phyloP scores from a whole-genome alignment of 2,329 filamentous ascomycete genomes.

The Cercospora sesami region DNA sequence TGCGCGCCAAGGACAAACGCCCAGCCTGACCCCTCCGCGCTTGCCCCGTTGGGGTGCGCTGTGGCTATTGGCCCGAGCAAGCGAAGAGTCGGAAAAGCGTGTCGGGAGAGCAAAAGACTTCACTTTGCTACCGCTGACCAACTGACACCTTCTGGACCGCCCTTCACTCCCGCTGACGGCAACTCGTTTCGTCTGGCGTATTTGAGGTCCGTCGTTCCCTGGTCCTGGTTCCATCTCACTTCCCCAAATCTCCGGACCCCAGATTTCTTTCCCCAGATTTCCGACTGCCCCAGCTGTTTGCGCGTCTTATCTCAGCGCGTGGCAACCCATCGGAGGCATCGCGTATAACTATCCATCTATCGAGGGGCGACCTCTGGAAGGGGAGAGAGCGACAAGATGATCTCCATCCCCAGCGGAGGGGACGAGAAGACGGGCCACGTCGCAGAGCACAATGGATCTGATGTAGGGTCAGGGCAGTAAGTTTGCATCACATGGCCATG shows the following conservation, averaged over 20 bases:
- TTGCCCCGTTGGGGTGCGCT: not conserved
- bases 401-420: not conserved
- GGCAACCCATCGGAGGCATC: not conserved
- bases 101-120: not conserved
- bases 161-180: not conserved
- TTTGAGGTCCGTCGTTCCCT: not conserved
- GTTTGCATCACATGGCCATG: not conserved
- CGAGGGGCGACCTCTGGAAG: not conserved
- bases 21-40: not conserved
- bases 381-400: not conserved
- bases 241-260: not conserved
- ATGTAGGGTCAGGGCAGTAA: slow-evolving; percentile 9
- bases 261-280: not conserved
- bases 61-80: not conserved
- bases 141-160: not conserved
- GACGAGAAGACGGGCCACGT: slow-evolving; percentile 3
- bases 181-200: not conserved
- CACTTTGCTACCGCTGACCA: not conserved
- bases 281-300: not conserved
- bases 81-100: not conserved
- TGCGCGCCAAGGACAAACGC: not conserved
- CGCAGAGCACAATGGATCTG: not conserved
- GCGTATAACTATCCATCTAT: not conserved
- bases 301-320: not conserved
- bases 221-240: not conserved